Conservation (phyloP, 306 rosid species). For the Prunus dulcis region DNA sequence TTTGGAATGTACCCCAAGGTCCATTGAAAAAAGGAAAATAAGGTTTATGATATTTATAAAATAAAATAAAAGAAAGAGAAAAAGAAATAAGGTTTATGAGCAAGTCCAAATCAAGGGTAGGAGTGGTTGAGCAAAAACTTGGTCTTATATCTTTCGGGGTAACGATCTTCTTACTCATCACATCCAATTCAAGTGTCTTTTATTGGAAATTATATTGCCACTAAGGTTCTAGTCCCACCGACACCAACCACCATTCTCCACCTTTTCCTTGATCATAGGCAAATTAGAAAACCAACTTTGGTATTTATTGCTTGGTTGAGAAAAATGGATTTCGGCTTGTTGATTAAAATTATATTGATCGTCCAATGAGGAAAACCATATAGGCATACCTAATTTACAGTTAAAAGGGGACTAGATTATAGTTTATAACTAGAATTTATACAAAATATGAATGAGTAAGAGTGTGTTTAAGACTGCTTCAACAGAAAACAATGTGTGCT, state of each 20-base stretch:
- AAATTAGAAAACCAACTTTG: neutral
- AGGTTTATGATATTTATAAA: neutral
- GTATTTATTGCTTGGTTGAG: conserved; percentile 1
- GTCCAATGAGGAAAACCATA: neutral
- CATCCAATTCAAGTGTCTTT: conserved; percentile 1
- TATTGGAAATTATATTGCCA: neutral
- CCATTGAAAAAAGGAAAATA: conserved; percentile 11
- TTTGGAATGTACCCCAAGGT: conserved; percentile 14
- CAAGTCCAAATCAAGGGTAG: conserved; percentile 6
- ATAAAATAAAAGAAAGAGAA: too few species aligned
- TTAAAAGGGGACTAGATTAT: neutral
- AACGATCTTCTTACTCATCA: neutral
- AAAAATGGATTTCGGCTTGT: neutral
- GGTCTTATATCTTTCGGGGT: neutral
- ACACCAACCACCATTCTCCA: neutral
- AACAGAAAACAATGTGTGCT: too few species aligned
- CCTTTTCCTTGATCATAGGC: neutral
- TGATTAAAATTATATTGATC: neutral
- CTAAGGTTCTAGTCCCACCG: conserved; percentile 4
- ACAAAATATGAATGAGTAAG: neutral
- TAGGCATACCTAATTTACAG: neutral
- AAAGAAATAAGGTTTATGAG: neutral
- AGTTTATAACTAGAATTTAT: neutral
- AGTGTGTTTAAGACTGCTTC: too few species aligned
- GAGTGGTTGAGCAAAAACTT: neutral